A percentile compares a stretch with the other conserved stretches of the same genome.
These are phyloP conservation scores for Lactarius vividus DNA, from an alignment of 768 basidiomycete genomes.

Conservation along the genomic window DNA sequence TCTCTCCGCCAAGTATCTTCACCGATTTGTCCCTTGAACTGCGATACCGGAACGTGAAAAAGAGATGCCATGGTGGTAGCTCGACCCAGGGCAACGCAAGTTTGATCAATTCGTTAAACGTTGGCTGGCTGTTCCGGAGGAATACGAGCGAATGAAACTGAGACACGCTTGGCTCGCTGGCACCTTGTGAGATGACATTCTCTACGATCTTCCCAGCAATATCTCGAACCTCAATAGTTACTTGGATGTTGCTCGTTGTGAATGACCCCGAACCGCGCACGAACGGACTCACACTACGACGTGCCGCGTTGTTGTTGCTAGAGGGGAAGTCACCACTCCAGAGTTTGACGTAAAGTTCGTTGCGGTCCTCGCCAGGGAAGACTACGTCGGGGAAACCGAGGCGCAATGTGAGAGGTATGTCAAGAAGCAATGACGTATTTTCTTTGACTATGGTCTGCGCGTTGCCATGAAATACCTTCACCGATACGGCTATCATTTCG, in stretches of 20 bases:
- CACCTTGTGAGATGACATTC: conserved; percentile 74
- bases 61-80: conserved; percentile 81
- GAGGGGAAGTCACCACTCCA: conserved; percentile 88
- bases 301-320: conserved; percentile 49
- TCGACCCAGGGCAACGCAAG: conserved; percentile 67
- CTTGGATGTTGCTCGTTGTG: conserved; percentile 72
- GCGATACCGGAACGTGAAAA: conserved; percentile 89
- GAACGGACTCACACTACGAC: conserved; percentile 55
- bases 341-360: conserved; percentile 94
- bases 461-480: conserved; percentile 88
- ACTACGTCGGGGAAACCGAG: conserved; percentile 97
- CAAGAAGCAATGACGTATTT: conserved; percentile 79
- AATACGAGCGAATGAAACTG: conserved; percentile 92
- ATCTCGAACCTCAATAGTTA: conserved; percentile 84
- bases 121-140: conserved; percentile 81
- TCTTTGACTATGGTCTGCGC: conserved; percentile 70
- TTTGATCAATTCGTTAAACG: conserved; percentile 92
- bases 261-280: conserved; percentile 56
- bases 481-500: conserved; percentile 78
- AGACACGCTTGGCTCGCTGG: conserved; percentile 76
- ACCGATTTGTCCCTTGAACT: conserved; percentile 47
- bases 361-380: conserved; percentile 87
- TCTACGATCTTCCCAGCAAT: conserved; percentile 67
- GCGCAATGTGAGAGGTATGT: conserved; percentile 76
- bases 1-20: conserved; percentile 40